These are phyloP conservation scores for Candida dajiaensis DNA, from an alignment of 805 yeast genomes.

Conservation along the genomic window DNA sequence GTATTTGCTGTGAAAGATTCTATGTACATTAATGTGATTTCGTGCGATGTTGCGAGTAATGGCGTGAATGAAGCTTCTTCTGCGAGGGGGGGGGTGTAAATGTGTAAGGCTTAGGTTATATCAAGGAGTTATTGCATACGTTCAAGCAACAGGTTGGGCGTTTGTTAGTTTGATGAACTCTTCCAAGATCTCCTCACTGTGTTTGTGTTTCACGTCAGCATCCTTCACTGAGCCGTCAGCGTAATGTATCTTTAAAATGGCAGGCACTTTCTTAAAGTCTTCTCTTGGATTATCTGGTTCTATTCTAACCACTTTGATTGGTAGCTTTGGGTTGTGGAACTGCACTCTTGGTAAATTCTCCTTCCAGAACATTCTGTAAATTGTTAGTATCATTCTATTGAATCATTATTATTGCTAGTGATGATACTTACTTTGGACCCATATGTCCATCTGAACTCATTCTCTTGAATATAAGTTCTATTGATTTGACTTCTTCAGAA, in stretches of 20 bases:
- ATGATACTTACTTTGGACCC: constrained; percentile 39
- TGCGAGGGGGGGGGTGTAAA: too few relatives aligned
- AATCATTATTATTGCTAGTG: background rate
- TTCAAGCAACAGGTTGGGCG: constrained; percentile 39
- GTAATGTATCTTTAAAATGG: constrained; percentile 36
- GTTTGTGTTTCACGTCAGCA: constrained; percentile 49
- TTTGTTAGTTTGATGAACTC: constrained; percentile 45
- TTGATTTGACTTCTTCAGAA: constrained; percentile 31
- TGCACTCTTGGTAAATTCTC: constrained; percentile 66
- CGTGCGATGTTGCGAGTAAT: too few relatives aligned
- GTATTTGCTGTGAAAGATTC: background rate
- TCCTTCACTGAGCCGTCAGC: constrained; percentile 31
- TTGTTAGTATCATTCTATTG: constrained; percentile 1
- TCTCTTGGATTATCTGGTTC: constrained; percentile 31
- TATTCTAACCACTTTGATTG: constrained; percentile 56
- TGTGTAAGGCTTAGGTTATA: too few relatives aligned
- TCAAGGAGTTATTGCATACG: background rate
- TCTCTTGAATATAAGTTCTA: constrained; percentile 50
- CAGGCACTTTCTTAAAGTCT: constrained; percentile 37
- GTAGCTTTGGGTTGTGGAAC: constrained; percentile 74
- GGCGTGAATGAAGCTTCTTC: too few relatives aligned
- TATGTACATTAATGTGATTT: background rate
- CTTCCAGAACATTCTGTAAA: constrained; percentile 61
- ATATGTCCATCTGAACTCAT: constrained; percentile 46
- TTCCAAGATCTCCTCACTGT: constrained; percentile 47